Base-by-base conservation (phyloP, 306 rosid genomes). In the Malus sieversii region DNA sequence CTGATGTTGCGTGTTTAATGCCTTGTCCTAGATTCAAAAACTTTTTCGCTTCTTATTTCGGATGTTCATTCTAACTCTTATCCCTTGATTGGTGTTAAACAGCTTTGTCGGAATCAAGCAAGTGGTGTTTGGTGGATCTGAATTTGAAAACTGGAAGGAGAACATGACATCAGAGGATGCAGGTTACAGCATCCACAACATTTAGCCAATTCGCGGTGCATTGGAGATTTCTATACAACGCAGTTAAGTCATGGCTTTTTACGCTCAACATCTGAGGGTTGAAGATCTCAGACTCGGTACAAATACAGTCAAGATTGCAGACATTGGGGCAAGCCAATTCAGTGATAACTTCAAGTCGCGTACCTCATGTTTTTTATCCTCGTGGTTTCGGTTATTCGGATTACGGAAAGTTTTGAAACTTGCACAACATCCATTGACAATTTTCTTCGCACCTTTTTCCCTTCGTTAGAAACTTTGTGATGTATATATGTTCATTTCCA, bases 61-160 rank as follows among this genome's bases (percentile, higher is more conserved):
- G 5, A 55, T 66, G 38, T 23, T 71, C 67, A 1, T 48, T 72
- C 6, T 18, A 8, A 66, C 71, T 74, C 68, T 68, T 38, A 75
- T 57, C 30, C 29, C 33, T 52, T 60, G 10, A 35, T 19, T 53
- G 75, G 52, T 25, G 60, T 69, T 42, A 42, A 64, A n/a, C 84
- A 90, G 96, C 82, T 86, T 80, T 73, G 85, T 90, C 22, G 98
- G 95, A 66, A 91, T 94, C 87, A 94, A 90, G 88, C 96, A 90
- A 82, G 78, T 91, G 73, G 75, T 71, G 72, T 88, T 94, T 81
- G 98, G 98, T 53, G 98, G 98, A 70, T 46, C 84, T 55, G 90
- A 90, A 78, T 94, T 84, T 72, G 94, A 90, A 90, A 88, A 82
- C 75, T 93, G 98, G 97, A 88, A 87, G n/a, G 98, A 93, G 86